Evolutionary conservation across 306 rosid species (phyloP).

Genomic region (Parietaria judaica): DNA sequence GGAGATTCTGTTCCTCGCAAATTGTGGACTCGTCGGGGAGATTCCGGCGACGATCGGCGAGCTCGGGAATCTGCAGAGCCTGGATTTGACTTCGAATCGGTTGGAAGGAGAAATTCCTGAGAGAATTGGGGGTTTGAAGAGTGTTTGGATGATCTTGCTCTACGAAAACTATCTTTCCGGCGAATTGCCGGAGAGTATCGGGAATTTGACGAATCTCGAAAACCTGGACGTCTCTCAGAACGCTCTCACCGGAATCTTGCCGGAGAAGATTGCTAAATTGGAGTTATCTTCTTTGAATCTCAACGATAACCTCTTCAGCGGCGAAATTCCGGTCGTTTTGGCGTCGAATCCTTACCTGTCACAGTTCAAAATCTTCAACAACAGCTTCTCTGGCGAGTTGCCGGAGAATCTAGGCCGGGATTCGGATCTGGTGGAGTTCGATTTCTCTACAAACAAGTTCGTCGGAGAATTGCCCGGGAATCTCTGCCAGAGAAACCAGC

Average conservation of each 20-base stretch:
- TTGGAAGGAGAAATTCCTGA: constrained; percentile 58
- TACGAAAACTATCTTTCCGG: constrained; percentile 44
- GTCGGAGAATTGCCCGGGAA: constrained; percentile 44
- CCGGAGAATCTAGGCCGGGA: constrained; percentile 49
- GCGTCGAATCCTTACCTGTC: constrained; percentile 40
- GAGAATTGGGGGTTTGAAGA: constrained; percentile 41
- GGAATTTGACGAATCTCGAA: constrained; percentile 37
- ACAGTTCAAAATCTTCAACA: constrained; percentile 50
- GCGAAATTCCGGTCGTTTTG: constrained; percentile 46
- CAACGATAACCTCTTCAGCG: constrained; percentile 58
- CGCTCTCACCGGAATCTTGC: constrained; percentile 48
- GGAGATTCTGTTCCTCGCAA: constrained; percentile 18
- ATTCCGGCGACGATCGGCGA: constrained; percentile 67
- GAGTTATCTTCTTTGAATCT: constrained; percentile 31
- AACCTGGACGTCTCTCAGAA: constrained; percentile 60
- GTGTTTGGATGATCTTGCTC: constrained; percentile 31
- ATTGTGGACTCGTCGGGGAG: constrained; percentile 36
- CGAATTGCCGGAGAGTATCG: constrained; percentile 53
- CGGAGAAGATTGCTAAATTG: constrained; percentile 34
- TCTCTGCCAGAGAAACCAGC: constrained; percentile 48
- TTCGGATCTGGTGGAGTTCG: constrained; percentile 38
- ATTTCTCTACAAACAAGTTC: constrained; percentile 65
- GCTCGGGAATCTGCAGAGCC: constrained; percentile 36
- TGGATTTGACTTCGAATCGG: constrained; percentile 48
- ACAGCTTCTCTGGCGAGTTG: constrained; percentile 53